A percentile compares a stretch with the other conserved stretches of the same genome.
phyloP scores from a whole-genome alignment of 73 alveolate species.

The Paramecium caudatum region DNA sequence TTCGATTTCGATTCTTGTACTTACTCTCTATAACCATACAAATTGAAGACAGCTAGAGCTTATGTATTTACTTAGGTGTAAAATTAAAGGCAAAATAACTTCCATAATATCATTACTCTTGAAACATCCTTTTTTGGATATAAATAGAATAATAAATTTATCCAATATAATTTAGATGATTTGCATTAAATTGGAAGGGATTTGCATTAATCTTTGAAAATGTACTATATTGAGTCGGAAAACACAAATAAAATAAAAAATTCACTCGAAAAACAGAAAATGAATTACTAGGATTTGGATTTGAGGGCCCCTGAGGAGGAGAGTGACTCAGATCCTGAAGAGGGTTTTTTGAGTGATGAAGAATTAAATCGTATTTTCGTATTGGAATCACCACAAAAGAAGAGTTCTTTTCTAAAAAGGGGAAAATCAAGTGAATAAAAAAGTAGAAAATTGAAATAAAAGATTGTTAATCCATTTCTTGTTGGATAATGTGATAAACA shows the following conservation, averaged over 20 bases:
- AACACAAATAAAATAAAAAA: not conserved
- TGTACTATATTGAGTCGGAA: not conserved
- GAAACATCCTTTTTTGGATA: conserved; percentile 80
- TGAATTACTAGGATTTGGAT: not conserved
- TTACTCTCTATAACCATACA: conserved; percentile 64
- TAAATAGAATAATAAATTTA: not conserved
- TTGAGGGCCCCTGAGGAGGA: not conserved
- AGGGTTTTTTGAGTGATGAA: conserved; percentile 13
- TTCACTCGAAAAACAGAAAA: not conserved
- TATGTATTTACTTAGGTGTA: not conserved
- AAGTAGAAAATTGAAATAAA: conserved; percentile 1
- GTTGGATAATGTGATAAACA: not conserved
- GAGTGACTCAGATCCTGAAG: conserved; percentile 59
- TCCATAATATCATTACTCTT: conserved; percentile 68
- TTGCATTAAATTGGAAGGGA: conserved; percentile 4
- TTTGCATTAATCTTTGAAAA: not conserved
- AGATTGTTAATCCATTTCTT: not conserved
- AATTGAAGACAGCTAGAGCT: conserved; percentile 77
- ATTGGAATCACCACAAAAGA: too few relatives aligned
- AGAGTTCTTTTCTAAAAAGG: too few relatives aligned
- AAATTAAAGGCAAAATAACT: not conserved
- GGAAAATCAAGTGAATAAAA: not conserved
- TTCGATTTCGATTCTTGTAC: conserved; percentile 69
- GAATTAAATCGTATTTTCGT: too few relatives aligned
- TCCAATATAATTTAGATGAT: conserved; percentile 10